Conservation (phyloP, 495 filamentous ascomycete species). For the Annulohypoxylon nitens region DNA sequence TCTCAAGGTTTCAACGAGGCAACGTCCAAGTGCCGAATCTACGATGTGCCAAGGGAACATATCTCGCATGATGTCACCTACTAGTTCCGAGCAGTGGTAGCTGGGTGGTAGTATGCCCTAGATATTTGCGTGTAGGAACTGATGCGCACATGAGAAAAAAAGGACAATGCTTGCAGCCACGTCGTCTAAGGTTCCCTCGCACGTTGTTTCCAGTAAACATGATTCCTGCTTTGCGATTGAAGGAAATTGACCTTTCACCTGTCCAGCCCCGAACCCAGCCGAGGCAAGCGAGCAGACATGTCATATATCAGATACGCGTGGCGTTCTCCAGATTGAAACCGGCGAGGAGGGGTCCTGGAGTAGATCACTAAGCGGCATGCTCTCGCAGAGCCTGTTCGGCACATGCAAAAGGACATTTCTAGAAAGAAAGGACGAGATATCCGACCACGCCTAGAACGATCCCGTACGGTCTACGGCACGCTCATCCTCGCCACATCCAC, state of each 20-base stretch:
- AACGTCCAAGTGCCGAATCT: conserved; percentile 46
- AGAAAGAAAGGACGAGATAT: conserved; percentile 24
- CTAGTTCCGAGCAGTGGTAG: conserved; percentile 22
- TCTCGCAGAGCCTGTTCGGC: conserved; percentile 14
- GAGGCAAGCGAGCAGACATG: conserved; percentile 35
- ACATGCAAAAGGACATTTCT: conserved; percentile 32
- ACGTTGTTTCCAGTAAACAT: conserved; percentile 6
- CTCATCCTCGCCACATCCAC: conserved; percentile 13
- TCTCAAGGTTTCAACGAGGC: conserved; percentile 42
- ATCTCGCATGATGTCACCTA: conserved; percentile 47
- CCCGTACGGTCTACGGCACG: conserved; percentile 20
- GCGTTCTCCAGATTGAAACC: conserved; percentile 34
- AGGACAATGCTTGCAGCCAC: conserved; percentile 12
- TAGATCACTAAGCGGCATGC: conserved; percentile 15
- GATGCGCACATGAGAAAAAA: conserved; percentile 15
- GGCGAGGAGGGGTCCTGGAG: conserved; percentile 26
- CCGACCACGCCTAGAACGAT: conserved; percentile 27
- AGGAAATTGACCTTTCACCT: conserved; percentile 11
- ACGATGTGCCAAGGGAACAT: conserved; percentile 39
- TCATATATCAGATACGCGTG: conserved; percentile 41
- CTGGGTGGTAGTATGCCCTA: conserved; percentile 13
- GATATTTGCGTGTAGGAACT: conserved; percentile 30
- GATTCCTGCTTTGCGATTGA: not conserved
- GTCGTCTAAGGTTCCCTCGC: conserved; percentile 27
- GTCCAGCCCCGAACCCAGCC: conserved; percentile 19